Evolutionary conservation across 768 basidiomycete species (phyloP), one percentile per base, ranked within the genome.

Genomic region (Calvatia gigantea): DNA sequence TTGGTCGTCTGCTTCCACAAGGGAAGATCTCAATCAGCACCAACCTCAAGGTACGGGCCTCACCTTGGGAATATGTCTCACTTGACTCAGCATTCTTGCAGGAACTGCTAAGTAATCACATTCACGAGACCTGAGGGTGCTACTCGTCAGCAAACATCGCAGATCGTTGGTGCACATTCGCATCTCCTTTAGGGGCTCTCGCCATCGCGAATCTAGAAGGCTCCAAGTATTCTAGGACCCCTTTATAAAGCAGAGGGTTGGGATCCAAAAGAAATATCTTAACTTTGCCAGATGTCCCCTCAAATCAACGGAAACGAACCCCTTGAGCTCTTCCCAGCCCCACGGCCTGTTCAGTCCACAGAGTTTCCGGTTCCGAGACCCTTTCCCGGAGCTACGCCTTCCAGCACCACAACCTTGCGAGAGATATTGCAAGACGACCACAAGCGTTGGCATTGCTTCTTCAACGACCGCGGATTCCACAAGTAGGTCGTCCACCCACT

Each of bases 361-460:
- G 39, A 49, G 15, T 29, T 56, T 25, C 54, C 46, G 5, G 17
- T 32, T 6, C 28, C 54, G 47, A 42, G 9, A 32, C 62, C 57
- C 32, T 70, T 65, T 62, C 68, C 69, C 19, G 75, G 73, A 5
- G 66, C 68, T 17, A 71, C 69, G 0, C 64, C 69, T 3, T 61
- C 70, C 0, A 75, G 79, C 6, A 78, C 77, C 2, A 61, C 64
- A n/a, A 63, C 70, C 2, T 66, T 81, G 17, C 67, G 72, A 29
- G 65, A 69, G 33, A 63, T 73, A 0, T 68, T 85, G 54, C 74
- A 73, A 35, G 76, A 80, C 17, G 82, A 84, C 61, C 76, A 81
- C 57, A 72, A 75, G 35, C 73, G 72, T n/a, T 75, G 75, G 69
- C 82, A 85, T 62, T 67, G 78, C 14, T 85, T 80, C 63, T 81